Evolutionary conservation across 2,329 filamentous ascomycete species (phyloP).

Genomic region (Thermothelomyces thermophilus): DNA sequence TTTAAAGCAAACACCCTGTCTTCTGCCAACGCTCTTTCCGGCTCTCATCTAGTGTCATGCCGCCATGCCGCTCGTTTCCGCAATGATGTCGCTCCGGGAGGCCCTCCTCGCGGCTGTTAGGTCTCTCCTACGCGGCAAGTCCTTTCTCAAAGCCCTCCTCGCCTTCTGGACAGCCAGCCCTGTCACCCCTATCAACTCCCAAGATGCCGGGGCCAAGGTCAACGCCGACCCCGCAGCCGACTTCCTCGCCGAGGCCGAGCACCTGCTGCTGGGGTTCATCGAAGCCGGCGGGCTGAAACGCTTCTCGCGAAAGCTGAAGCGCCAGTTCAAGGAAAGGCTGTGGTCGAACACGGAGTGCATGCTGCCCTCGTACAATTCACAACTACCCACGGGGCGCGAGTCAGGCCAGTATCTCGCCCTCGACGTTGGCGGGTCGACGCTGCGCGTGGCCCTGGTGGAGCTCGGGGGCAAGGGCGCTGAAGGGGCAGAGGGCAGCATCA

Average conservation of each 20-base stretch:
- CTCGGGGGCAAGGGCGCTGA: slow-evolving; percentile 41
- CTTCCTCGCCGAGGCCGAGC: slow-evolving; percentile 52
- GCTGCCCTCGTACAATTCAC: slow-evolving; percentile 60
- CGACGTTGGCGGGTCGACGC: slow-evolving; percentile 63
- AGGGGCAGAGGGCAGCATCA: slow-evolving; percentile 42
- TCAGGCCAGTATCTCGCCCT: slow-evolving; percentile 54
- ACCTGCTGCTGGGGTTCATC: slow-evolving; percentile 43
- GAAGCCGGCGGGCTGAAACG: slow-evolving; percentile 38
- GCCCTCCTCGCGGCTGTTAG: slow-evolving; percentile 50
- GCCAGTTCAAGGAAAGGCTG: slow-evolving; percentile 49
- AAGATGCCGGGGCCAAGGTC: slow-evolving; percentile 20
- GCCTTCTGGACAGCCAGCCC: slow-evolving; percentile 47
- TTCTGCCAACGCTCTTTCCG: not conserved
- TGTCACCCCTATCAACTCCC: slow-evolving; percentile 22
- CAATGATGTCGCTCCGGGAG: slow-evolving; percentile 52
- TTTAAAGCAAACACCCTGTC: slow-evolving; percentile 18
- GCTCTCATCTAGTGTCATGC: slow-evolving; percentile 34
- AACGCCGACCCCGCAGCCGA: slow-evolving; percentile 35
- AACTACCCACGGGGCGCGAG: slow-evolving; percentile 55
- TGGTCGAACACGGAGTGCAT: slow-evolving; percentile 50
- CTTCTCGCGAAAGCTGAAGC: slow-evolving; percentile 45
- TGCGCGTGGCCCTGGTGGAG: slow-evolving; percentile 58
- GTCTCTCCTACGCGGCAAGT: slow-evolving; percentile 53
- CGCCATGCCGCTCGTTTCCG: slow-evolving; percentile 42
- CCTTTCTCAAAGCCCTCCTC: slow-evolving; percentile 51